phyloP scores from a whole-genome alignment of 1,139 yeast genomes.

The Candida tetrigidarum region DNA sequence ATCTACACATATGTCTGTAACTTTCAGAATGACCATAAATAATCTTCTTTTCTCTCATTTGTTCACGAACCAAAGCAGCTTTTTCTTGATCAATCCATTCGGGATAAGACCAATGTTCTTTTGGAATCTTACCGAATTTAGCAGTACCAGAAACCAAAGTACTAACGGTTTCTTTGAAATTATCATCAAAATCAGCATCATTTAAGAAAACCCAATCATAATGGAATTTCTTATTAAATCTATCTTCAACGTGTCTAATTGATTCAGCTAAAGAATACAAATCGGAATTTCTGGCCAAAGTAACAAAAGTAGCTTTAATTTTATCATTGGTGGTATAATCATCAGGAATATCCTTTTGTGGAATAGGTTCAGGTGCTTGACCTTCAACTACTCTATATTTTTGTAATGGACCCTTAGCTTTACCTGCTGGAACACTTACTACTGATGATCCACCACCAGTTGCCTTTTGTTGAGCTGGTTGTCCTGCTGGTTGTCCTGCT shows the following conservation, averaged over 20 bases:
- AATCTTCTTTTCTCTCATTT: constrained; percentile 54
- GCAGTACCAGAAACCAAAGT: constrained; percentile 43
- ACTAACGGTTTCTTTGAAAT: constrained; percentile 39
- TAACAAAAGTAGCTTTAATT: constrained; percentile 49
- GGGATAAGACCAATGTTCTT: constrained; percentile 57
- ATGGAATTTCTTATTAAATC: constrained; percentile 45
- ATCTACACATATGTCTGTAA: constrained; percentile 91
- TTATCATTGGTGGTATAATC: constrained; percentile 25
- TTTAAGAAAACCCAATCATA: constrained; percentile 55
- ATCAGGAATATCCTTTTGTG: constrained; percentile 16
- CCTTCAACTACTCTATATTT: constrained; percentile 15
- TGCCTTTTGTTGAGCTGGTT: too few relatives aligned
- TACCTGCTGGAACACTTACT: constrained; percentile 12
- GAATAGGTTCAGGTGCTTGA: constrained; percentile 16
- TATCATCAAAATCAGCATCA: constrained; percentile 45
- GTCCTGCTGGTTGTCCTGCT: too few relatives aligned
- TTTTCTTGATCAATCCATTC: constrained; percentile 59
- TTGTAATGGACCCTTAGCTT: constrained; percentile 14
- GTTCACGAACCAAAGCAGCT: constrained; percentile 55
- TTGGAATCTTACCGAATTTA: constrained; percentile 48
- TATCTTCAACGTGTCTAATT: constrained; percentile 49
- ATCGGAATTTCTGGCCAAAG: constrained; percentile 49
- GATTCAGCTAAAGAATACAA: constrained; percentile 39
- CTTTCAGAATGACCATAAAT: constrained; percentile 65
- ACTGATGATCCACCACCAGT: too few relatives aligned